Conservation (phyloP, 176 grass and related monocot species). For the Cymbopogon citratus region DNA sequence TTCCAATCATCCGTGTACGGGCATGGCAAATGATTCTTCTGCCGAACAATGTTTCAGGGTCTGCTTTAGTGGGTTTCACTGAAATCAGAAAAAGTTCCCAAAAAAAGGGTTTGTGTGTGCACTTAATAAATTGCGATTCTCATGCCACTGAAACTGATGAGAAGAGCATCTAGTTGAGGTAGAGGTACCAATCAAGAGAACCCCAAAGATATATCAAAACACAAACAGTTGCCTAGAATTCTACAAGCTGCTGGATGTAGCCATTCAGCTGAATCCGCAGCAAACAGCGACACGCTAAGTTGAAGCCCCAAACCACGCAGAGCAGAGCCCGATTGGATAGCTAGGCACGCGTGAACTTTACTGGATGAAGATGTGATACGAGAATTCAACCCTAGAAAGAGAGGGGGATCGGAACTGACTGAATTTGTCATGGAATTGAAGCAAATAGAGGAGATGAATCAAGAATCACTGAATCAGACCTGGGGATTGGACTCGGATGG, state of each 20-base stretch:
- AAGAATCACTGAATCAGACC: not conserved
- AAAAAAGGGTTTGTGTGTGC: not conserved
- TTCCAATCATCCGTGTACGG: not conserved
- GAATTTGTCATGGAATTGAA: not conserved
- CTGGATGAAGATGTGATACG: not conserved
- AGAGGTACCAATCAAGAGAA: not conserved
- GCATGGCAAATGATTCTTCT: not conserved
- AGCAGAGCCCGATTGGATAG: not conserved
- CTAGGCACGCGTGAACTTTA: not conserved
- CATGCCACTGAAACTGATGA: not conserved
- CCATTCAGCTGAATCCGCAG: no score
- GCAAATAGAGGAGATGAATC: no score
- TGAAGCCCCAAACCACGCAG: not conserved
- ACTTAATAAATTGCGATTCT: not conserved
- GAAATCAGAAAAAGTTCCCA: not conserved
- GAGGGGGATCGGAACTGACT: no score
- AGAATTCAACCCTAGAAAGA: not conserved
- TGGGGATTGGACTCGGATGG: not conserved
- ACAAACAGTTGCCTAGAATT: no score
- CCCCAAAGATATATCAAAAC: not conserved
- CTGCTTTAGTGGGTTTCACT: not conserved
- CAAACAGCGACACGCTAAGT: not conserved
- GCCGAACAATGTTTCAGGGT: not conserved
- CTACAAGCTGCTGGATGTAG: no score
- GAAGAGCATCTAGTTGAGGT: not conserved